phyloP scores from a whole-genome alignment of 306 rosid genomes.

The Urtica urens region DNA sequence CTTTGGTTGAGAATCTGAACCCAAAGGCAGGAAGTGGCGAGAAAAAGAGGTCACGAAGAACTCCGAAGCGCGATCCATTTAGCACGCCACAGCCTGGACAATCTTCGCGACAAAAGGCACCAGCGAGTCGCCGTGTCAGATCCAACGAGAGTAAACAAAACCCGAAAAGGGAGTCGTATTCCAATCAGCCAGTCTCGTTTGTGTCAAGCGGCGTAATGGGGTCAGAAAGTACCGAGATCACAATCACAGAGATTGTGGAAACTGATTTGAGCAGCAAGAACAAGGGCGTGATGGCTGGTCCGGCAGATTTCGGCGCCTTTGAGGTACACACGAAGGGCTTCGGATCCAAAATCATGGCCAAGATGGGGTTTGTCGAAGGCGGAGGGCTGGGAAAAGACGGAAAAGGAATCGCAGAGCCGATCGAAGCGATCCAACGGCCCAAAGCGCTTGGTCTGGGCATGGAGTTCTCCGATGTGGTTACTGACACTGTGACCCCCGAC shows the following conservation, averaged over 20 bases:
- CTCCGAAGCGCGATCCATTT: constrained; percentile 26
- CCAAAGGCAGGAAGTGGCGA: constrained; percentile 25
- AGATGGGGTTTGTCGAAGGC: constrained; percentile 83
- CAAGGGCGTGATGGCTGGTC: constrained; percentile 20
- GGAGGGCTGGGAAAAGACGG: constrained; percentile 79
- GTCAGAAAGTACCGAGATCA: constrained; percentile 32
- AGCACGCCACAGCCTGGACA: constrained; percentile 15
- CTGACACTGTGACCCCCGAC: constrained; percentile 9
- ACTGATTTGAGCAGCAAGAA: constrained; percentile 17
- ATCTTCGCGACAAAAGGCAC: constrained; percentile 24
- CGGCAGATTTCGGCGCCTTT: constrained; percentile 44
- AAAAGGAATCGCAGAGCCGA: constrained; percentile 68
- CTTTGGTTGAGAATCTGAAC: constrained; percentile 33
- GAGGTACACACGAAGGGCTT: constrained; percentile 91
- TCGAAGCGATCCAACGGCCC: constrained; percentile 74
- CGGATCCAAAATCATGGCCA: constrained; percentile 94
- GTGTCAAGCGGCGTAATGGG: constrained; percentile 54
- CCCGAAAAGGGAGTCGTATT: constrained; percentile 39
- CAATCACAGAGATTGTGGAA: constrained; percentile 25
- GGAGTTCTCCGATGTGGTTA: constrained; percentile 36
- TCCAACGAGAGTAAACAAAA: constrained; percentile 36
- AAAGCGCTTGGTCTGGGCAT: constrained; percentile 88
- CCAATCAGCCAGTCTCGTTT: constrained; percentile 66
- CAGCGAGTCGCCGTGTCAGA: constrained; percentile 27
- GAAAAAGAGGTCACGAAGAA: constrained; percentile 31